phyloP scores from a whole-genome alignment of 2,329 filamentous ascomycete genomes.

The Onygenales sp. region DNA sequence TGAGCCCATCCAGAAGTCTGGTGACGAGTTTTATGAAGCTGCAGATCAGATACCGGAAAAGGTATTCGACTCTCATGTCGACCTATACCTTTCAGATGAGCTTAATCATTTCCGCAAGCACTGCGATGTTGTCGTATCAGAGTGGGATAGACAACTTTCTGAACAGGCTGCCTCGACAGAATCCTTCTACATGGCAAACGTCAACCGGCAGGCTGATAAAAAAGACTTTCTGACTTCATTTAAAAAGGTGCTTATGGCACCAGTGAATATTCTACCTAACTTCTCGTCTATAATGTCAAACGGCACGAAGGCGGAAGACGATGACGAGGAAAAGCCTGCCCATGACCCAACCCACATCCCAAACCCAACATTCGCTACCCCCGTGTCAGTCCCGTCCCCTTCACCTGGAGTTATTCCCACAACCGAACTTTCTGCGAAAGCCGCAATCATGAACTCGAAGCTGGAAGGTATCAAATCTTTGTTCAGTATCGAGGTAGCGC shows the following conservation, averaged over 20 bases:
- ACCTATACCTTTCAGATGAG: conserved; percentile 86
- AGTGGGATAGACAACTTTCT: conserved; percentile 85
- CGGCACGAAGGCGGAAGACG: conserved; percentile 20
- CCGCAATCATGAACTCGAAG: conserved; percentile 91
- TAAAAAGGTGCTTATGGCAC: conserved; percentile 99
- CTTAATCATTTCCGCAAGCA: conserved; percentile 71
- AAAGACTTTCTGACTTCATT: conserved; percentile 93
- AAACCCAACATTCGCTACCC: conserved; percentile 28
- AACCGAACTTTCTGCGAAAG: conserved; percentile 88
- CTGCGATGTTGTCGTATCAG: conserved; percentile 65
- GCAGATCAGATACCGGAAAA: conserved; percentile 58
- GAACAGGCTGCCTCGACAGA: conserved; percentile 87
- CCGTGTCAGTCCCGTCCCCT: conserved; percentile 17
- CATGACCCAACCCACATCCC: conserved; percentile 13
- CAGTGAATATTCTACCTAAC: conserved; percentile 77
- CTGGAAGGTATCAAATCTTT: conserved; percentile 90
- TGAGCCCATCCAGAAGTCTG: conserved; percentile 51
- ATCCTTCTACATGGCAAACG: conserved; percentile 90
- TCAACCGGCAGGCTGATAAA: conserved; percentile 91
- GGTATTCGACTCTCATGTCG: conserved; percentile 87
- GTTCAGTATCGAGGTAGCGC: conserved; percentile 91
- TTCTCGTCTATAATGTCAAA: conserved; percentile 53
- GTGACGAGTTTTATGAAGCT: conserved; percentile 52
- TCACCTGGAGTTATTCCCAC: conserved; percentile 57
- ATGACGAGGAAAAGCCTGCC: conserved; percentile 15